Evolutionary conservation across 768 basidiomycete genomes (phyloP).

Genomic region (Serendipita sp.): DNA sequence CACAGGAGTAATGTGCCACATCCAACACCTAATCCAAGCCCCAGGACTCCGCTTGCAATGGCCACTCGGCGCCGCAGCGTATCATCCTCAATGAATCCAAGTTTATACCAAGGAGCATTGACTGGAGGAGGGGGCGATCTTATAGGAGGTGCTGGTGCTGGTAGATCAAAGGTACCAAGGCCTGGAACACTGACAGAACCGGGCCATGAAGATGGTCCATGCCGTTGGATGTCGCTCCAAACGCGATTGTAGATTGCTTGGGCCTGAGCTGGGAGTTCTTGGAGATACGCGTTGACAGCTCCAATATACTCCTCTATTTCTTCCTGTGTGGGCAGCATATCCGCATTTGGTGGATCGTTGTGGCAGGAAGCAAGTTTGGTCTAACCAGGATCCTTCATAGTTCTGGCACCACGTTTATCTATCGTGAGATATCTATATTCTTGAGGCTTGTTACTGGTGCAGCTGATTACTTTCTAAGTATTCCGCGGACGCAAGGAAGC

Average conservation of each 20-base stretch:
- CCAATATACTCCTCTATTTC: slow-evolving; percentile 12
- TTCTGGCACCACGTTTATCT: not conserved
- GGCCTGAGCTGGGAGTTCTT: slow-evolving; percentile 5
- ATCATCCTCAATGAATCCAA: slow-evolving; percentile 43
- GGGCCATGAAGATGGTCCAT: slow-evolving; percentile 43
- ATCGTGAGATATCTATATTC: not conserved
- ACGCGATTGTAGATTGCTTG: slow-evolving; percentile 37
- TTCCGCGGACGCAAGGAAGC: too few species aligned
- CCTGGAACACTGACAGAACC: slow-evolving; percentile 42
- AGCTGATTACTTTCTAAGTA: too few species aligned
- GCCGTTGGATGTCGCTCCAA: slow-evolving; percentile 68
- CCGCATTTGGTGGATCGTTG: not conserved
- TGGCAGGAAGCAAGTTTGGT: not conserved
- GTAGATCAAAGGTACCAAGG: slow-evolving; percentile 58
- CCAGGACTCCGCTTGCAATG: slow-evolving; percentile 39
- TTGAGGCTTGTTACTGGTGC: too few species aligned
- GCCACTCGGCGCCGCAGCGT: slow-evolving; percentile 33
- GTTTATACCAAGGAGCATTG: slow-evolving; percentile 29
- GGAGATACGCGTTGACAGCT: slow-evolving; percentile 11
- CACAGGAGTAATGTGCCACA: slow-evolving; percentile 25
- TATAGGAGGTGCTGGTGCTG: slow-evolving; percentile 39
- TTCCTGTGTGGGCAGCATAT: slow-evolving; percentile 8
- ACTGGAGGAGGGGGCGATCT: slow-evolving; percentile 34
- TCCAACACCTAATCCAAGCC: slow-evolving; percentile 44
- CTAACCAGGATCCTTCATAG: too few species aligned